These are phyloP conservation scores for Daldinia caldariorum DNA, from an alignment of 495 filamentous ascomycete genomes.

Conservation along the genomic window DNA sequence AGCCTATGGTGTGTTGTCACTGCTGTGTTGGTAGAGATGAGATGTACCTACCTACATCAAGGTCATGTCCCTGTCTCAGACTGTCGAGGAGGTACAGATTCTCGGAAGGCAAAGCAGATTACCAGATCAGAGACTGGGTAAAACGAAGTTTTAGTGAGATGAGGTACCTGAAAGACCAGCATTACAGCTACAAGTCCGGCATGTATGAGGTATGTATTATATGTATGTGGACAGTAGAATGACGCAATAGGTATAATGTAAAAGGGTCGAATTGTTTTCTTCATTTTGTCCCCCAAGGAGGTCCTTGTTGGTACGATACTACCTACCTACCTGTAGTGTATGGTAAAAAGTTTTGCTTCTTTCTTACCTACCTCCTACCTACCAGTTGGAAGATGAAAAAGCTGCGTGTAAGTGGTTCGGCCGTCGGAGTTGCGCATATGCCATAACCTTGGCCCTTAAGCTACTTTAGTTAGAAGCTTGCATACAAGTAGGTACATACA, in stretches of 20 bases:
- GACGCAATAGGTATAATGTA: constrained; percentile 21
- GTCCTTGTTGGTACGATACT: no score
- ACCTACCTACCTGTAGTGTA: no score
- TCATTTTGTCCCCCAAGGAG: not conserved
- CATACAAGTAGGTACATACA: constrained; percentile 14
- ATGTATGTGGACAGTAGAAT: constrained; percentile 2
- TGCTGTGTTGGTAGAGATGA: not conserved
- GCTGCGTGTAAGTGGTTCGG: not conserved
- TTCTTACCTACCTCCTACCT: no score
- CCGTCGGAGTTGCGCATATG: constrained; percentile 24
- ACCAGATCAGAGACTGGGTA: constrained; percentile 41
- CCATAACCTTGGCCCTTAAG: not conserved
- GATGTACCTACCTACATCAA: constrained; percentile 30
- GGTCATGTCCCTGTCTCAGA: constrained; percentile 40
- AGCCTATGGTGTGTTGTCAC: not conserved
- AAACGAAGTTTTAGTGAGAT: not conserved
- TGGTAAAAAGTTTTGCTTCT: not conserved
- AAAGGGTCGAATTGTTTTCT: no score
- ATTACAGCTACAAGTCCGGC: no score
- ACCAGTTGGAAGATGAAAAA: constrained; percentile 7
- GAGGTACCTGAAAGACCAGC: not conserved
- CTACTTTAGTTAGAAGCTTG: constrained; percentile 24
- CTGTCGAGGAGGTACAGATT: constrained; percentile 26
- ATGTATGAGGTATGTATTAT: not conserved
- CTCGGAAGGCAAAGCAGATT: constrained; percentile 43